Conservation (phyloP, 352 stramenopile species). For the Phytopythium chamaehyphon region DNA sequence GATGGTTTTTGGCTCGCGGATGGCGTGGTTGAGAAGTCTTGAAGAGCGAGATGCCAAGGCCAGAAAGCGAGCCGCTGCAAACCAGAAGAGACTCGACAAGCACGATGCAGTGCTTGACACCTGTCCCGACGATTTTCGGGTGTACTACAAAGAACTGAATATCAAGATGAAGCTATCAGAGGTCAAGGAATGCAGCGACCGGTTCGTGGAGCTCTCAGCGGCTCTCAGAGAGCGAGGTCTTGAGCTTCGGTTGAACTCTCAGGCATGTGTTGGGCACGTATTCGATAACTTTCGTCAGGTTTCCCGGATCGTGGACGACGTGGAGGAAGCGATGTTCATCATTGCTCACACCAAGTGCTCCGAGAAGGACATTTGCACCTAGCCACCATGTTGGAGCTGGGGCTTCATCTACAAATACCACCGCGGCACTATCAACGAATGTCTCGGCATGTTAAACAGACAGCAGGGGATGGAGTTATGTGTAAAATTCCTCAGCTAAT, state of each 20-base stretch:
- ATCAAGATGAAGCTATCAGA: constrained; percentile 1
- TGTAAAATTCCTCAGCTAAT: constrained; percentile 7
- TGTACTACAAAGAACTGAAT: constrained; percentile 3
- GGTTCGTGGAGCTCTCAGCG: constrained; percentile 3
- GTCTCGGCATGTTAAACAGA: no score
- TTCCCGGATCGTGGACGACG: constrained; percentile 10
- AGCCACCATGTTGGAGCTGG: no score
- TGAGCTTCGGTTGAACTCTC: constrained; percentile 10
- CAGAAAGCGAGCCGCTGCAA: constrained; percentile 7
- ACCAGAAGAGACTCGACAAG: constrained; percentile 10
- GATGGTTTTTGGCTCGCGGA: constrained; percentile 11
- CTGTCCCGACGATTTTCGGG: constrained; percentile 6
- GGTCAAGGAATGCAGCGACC: constrained; percentile 5
- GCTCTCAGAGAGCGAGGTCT: constrained; percentile 5
- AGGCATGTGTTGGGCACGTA: constrained; percentile 7
- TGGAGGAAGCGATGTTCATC: constrained; percentile 25
- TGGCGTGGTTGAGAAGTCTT: constrained; percentile 13
- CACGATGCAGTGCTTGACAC: constrained; percentile 4
- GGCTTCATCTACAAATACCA: no score
- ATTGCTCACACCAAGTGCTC: constrained; percentile 14
- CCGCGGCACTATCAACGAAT: no score
- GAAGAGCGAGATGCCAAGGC: constrained; percentile 4
- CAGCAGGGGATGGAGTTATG: constrained; percentile 13
- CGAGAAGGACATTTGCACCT: no score
- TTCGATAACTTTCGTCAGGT: not conserved